A percentile compares a stretch with the other conserved stretches of the same genome.
These are phyloP conservation scores for Lachnellula arida DNA, from an alignment of 2,329 filamentous ascomycete species.

Conservation along the genomic window DNA sequence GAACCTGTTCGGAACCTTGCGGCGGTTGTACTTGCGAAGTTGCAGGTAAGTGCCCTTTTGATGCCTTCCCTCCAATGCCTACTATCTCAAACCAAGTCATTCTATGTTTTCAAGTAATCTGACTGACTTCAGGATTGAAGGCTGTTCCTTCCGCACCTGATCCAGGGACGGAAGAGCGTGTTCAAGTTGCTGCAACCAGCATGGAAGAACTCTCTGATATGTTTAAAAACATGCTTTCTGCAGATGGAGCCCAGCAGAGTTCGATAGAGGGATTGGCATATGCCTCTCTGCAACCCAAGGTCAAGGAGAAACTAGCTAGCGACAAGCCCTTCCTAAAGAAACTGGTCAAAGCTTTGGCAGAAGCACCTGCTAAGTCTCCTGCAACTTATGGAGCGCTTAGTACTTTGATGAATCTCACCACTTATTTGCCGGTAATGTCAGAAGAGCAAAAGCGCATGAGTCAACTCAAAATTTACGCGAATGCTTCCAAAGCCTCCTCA, in stretches of 20 bases:
- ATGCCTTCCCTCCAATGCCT: constrained; percentile 9
- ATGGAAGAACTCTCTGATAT: constrained; percentile 61
- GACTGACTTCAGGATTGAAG: constrained; percentile 34
- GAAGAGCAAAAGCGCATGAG: constrained; percentile 91
- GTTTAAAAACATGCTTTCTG: constrained; percentile 63
- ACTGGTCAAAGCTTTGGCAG: constrained; percentile 59
- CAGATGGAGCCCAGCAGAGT: constrained; percentile 57
- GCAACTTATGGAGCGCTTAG: constrained; percentile 81
- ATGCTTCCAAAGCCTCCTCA: constrained; percentile 66
- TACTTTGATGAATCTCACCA: constrained; percentile 79
- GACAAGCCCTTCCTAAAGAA: constrained; percentile 65
- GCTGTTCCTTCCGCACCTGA: constrained; percentile 28
- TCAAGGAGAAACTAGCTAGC: constrained; percentile 75
- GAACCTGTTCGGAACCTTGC: constrained; percentile 60
- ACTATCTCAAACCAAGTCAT: constrained; percentile 7
- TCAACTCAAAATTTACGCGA: constrained; percentile 91
- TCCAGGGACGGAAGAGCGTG: constrained; percentile 34
- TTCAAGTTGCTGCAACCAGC: constrained; percentile 50
- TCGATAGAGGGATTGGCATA: constrained; percentile 91
- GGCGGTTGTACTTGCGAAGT: constrained; percentile 71
- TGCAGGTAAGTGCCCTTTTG: constrained; percentile 47
- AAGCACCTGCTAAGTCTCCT: constrained; percentile 59
- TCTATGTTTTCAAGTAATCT: constrained; percentile 25
- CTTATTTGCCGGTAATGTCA: constrained; percentile 69
- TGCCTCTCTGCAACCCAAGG: constrained; percentile 75